Conservation (phyloP, 2,329 filamentous ascomycete genomes). For the Epichloe elymi region DNA sequence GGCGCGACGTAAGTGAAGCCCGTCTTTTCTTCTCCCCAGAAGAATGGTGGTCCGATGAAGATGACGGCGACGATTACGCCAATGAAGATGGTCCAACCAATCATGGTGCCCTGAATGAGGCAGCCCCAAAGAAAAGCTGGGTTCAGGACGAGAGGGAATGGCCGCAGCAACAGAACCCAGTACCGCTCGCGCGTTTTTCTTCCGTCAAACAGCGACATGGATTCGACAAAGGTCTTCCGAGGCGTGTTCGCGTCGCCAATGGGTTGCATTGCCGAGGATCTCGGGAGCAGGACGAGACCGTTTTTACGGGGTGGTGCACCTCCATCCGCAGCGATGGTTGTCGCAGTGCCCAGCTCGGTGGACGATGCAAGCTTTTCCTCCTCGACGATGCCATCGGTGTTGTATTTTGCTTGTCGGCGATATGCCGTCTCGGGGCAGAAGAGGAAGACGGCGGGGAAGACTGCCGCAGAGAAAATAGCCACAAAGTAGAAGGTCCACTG, state of each 20-base stretch:
- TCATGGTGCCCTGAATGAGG: constrained; percentile 77
- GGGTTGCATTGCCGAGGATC: constrained; percentile 19
- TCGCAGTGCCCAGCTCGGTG: background rate
- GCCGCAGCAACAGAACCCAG: constrained; percentile 50
- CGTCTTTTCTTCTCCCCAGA: constrained; percentile 66
- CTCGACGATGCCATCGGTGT: constrained; percentile 34
- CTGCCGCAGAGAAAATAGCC: constrained; percentile 63
- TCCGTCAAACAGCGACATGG: constrained; percentile 61
- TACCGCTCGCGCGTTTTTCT: constrained; percentile 70
- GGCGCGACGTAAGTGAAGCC: constrained; percentile 82
- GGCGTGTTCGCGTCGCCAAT: constrained; percentile 24
- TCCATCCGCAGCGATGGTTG: constrained; percentile 1
- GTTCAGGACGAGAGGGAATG: constrained; percentile 71
- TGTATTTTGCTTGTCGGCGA: constrained; percentile 49
- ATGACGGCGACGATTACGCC: constrained; percentile 71
- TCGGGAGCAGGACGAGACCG: constrained; percentile 21
- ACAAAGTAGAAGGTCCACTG: constrained; percentile 81
- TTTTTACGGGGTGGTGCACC: background rate
- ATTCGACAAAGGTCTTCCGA: constrained; percentile 46
- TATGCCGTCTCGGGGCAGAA: constrained; percentile 80
- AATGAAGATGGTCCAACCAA: constrained; percentile 93
- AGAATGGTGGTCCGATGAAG: constrained; percentile 68
- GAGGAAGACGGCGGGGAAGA: constrained; percentile 60
- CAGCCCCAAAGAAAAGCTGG: constrained; percentile 71
- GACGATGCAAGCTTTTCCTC: constrained; percentile 11